A percentile compares a stretch with the other conserved stretches of the same genome.
Conservation (phyloP, 176 grass and related monocot species). For the Oryza meridionalis region DNA sequence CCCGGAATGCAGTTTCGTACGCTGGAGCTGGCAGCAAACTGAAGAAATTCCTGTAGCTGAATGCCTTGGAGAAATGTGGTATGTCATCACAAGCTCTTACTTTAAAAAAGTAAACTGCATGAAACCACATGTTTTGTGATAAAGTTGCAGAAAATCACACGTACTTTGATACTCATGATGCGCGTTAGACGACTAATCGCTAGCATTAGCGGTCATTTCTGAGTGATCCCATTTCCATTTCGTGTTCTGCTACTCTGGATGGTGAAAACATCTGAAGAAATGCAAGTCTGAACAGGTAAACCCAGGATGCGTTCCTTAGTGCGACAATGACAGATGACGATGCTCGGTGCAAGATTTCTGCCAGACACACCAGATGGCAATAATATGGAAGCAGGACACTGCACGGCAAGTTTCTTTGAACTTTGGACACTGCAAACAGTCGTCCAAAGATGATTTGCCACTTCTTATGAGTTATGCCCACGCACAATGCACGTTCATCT, state of each 20-base stretch:
- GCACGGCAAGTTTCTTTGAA: constrained; percentile 25
- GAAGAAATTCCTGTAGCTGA: constrained; percentile 64
- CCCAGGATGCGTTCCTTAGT: background rate
- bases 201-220: too few relatives aligned
- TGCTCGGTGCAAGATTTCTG: background rate
- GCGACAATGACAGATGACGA: background rate
- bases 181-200: too few relatives aligned
- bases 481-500: background rate
- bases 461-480: background rate
- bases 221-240: background rate
- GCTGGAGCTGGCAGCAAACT: constrained; percentile 62
- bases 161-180: too few relatives aligned
- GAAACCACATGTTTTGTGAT: too few relatives aligned
- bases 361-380: background rate
- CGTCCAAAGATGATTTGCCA: too few relatives aligned
- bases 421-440: background rate
- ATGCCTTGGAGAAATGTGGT: constrained; percentile 59
- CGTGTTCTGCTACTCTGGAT: constrained; percentile 1
- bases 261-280: constrained; percentile 31
- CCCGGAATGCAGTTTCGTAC: constrained; percentile 55
- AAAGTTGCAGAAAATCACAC: too few relatives aligned
- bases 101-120: background rate
- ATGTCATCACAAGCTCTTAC: constrained; percentile 7
- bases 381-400: background rate
- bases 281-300: constrained; percentile 51